phyloP scores from a whole-genome alignment of 495 filamentous ascomycete genomes.

The Penicillium canariense region DNA sequence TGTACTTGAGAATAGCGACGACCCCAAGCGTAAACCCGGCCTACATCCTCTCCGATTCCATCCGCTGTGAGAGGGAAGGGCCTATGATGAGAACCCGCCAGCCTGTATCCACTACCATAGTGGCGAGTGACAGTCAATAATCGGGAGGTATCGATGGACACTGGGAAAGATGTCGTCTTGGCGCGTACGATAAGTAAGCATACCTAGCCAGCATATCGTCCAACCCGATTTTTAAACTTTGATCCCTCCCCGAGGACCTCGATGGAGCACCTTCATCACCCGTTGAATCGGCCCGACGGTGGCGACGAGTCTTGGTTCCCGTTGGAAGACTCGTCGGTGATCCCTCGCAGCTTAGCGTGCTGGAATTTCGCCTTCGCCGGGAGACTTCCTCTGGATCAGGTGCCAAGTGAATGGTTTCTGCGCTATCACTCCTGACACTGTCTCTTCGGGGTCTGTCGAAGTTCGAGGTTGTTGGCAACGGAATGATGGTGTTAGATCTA shows the following conservation, averaged over 20 bases:
- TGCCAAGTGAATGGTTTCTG: not conserved
- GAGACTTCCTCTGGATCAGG: not conserved
- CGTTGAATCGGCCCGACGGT: not conserved
- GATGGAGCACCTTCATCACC: not conserved
- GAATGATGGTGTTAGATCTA: not conserved
- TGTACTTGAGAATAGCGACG: not conserved
- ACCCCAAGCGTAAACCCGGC: conserved; percentile 2
- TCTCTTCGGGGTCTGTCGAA: not conserved
- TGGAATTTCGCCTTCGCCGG: not conserved
- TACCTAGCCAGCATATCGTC: too few relatives aligned
- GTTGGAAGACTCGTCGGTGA: not conserved
- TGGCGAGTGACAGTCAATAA: too few relatives aligned
- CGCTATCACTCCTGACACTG: not conserved
- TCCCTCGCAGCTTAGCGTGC: not conserved
- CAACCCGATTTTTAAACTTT: not conserved
- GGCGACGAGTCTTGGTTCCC: not conserved
- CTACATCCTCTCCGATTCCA: conserved; percentile 3
- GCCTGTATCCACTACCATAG: too few relatives aligned
- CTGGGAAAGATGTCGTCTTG: too few relatives aligned
- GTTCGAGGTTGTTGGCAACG: not conserved
- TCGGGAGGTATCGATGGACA: too few relatives aligned
- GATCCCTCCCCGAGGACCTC: not conserved
- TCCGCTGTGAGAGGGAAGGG: not conserved
- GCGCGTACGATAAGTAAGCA: too few relatives aligned
- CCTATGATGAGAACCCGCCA: conserved; percentile 3